These are phyloP conservation scores for Sherardia arvensis DNA, from an alignment of 257 asterid genomes.

Conservation along the genomic window DNA sequence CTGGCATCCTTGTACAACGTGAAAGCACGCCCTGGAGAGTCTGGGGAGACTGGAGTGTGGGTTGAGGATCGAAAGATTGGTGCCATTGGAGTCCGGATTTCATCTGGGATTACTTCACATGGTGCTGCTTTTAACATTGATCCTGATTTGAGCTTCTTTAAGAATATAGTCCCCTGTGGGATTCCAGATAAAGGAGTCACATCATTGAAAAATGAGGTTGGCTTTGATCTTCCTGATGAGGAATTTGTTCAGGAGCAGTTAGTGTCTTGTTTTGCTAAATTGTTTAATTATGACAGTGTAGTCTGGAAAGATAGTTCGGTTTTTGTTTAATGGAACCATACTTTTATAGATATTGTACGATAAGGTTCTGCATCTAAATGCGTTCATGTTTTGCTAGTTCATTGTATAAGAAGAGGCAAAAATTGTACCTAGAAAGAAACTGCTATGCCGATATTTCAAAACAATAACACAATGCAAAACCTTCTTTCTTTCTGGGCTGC, in stretches of 20 bases:
- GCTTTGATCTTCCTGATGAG: slow-evolving; percentile 42
- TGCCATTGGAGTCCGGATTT: slow-evolving; percentile 57
- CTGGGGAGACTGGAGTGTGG: slow-evolving; percentile 72
- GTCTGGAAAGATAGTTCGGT: slow-evolving; percentile 24
- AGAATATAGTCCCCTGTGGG: slow-evolving; percentile 78
- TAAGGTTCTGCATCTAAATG: background rate
- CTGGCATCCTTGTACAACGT: slow-evolving; percentile 52
- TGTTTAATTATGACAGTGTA: slow-evolving; percentile 39
- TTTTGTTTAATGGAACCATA: background rate
- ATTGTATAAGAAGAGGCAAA: background rate
- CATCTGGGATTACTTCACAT: slow-evolving; percentile 64
- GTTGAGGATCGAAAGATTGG: slow-evolving; percentile 57
- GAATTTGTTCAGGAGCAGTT: slow-evolving; percentile 43
- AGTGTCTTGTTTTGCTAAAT: slow-evolving; percentile 39
- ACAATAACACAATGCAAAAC: background rate
- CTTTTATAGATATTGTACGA: background rate
- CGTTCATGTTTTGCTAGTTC: background rate
- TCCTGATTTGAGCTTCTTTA: slow-evolving; percentile 61
- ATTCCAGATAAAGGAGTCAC: slow-evolving; percentile 60
- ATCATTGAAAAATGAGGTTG: slow-evolving; percentile 48
- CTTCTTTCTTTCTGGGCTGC: background rate
- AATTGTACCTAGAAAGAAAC: background rate
- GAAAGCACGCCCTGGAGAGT: slow-evolving; percentile 36
- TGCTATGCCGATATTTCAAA: background rate
- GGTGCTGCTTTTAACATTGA: slow-evolving; percentile 61